Base-by-base conservation (phyloP, 1,284 basidiomycete species). In the Exsudoporus floridanus region DNA sequence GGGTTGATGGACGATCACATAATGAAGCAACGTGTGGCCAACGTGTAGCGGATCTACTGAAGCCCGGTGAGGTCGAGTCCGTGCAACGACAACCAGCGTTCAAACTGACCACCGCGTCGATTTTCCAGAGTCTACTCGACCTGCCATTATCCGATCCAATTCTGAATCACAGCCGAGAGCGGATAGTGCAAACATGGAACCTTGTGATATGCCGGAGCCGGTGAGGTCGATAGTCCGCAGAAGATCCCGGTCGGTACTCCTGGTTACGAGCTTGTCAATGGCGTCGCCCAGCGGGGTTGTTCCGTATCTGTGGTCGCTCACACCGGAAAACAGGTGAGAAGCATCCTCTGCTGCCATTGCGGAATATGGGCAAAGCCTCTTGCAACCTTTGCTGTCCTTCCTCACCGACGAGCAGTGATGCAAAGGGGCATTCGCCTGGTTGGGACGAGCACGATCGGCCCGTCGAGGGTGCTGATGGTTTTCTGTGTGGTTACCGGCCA, bases 241-340 rank as follows among this genome's bases (percentile, higher is more conserved):
- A 89, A 89, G 69, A 74, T 91, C 40, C 81, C 87, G 64, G 80
- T 84, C 5, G 84, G 88, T n/a, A 85, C 88, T 4, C 79, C 83
- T 2, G 85, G 86, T 21, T 91, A 91, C 67, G 89, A 91, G 61
- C 73, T 83, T 19, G 80, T 82, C 33, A 84, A 84, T 59, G 79
- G 73, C 2, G 74, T n/a, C n/a, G n/a, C n/a, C 78, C 19, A 83
- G 83, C 0, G 81, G 78, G 14, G 78, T 89, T 13, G 70, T 84
- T 3, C 75, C 79, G 0, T 92, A 92, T 66, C 75, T 92, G 1
- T 73, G 77, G 21, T 80, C 80, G 0, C 75, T 92, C 37, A 78
- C 82, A 0, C 75, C 77, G 1, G 61, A 67, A 16, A 73, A 73
- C 37, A 67, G 73, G 46, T 69, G 86, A 34, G 67, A 71, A 21